Evolutionary conservation across 805 yeast genomes (phyloP), one percentile per base, ranked within the genome.

Genomic region (baker's yeast (Saccharomyces cerevisiae)): DNA sequence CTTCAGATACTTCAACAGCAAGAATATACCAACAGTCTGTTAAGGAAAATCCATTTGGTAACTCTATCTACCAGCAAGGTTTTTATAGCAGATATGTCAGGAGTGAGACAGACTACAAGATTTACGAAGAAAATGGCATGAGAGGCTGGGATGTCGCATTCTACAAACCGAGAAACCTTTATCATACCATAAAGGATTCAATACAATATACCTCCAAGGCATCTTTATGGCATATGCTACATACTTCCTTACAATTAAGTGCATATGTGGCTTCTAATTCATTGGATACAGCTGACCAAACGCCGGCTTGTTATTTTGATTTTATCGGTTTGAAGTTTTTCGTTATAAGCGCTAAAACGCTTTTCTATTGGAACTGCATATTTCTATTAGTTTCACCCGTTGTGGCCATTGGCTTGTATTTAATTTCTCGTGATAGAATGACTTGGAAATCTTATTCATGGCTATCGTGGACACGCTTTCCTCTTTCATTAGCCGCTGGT

Each of bases 91-190:
- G 88, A 17, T 66, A 85, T 29, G 80, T 91, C 32, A 77, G 77
- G 53, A 85, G 95, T 59, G 92, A 89, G 69, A 91, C 97, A 1
- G 97, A 91, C 66, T 91, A 85, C 69, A 79, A 81, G 57, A 81
- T 89, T 2, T 91, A 89, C 66, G 68, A 72, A 47, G 76, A 78
- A 53, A 70, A 78, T 50, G 96, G 94, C 0, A 66, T 89, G 51
- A 77, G 96, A 59, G 97, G 97, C 10, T 77, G 90, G 64, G 97
- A 91, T 70, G 80, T 91, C 61, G 96, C 97, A 1, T 91, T 91
- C 68, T 89, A 80, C 67, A 85, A 82, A 62, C 96, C 96, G 26
- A 78, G 97, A 63, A 81, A 87, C 51, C 70, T 87, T 46, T 91
- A 91, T 62, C 97, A 91, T 65, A 91, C 97, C 0, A 70, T 74